Percentiles rank a stretch among this genome's conserved stretches.
Conservation (phyloP, 1,284 basidiomycete species). For the Microbotryum intermedium region DNA sequence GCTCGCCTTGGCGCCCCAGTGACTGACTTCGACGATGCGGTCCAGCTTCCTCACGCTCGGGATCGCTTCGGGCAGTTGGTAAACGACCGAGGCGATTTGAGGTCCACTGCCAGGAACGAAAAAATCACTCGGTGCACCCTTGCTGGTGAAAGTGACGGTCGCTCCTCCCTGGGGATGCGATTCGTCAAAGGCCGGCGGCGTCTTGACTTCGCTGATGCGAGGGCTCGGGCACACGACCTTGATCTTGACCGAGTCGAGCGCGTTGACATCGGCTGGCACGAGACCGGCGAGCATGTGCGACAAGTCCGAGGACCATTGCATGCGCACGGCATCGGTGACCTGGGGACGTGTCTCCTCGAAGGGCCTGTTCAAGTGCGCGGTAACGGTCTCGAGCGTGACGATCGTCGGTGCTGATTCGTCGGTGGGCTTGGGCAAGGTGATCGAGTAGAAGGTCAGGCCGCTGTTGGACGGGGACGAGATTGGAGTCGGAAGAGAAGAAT, state of each 20-base stretch:
- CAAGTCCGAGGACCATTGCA: constrained; percentile 22
- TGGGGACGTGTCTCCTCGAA: constrained; percentile 27
- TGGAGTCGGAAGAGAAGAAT: neutral
- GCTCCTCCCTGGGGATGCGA: constrained; percentile 24
- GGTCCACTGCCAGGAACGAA: neutral
- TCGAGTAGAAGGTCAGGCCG: constrained; percentile 17
- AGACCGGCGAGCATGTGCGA: constrained; percentile 27
- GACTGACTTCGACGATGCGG: constrained; percentile 80
- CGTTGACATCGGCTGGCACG: constrained; percentile 13
- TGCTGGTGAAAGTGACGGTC: constrained; percentile 26
- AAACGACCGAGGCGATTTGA: constrained; percentile 64
- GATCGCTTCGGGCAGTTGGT: constrained; percentile 68
- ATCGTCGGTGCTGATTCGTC: neutral
- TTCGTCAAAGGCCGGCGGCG: constrained; percentile 20
- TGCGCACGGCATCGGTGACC: constrained; percentile 26
- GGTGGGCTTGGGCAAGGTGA: constrained; percentile 1
- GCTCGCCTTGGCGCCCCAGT: constrained; percentile 93
- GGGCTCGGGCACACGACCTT: constrained; percentile 7
- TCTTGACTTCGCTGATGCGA: constrained; percentile 1
- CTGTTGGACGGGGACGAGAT: constrained; percentile 9
- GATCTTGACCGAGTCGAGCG: constrained; percentile 22
- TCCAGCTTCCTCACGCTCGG: constrained; percentile 63
- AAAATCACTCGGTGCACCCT: neutral
- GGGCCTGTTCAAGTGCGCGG: constrained; percentile 12
- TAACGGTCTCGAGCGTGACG: constrained; percentile 24